Evolutionary conservation across 1,284 basidiomycete genomes (phyloP).

Genomic region (Peniophora sp.): DNA sequence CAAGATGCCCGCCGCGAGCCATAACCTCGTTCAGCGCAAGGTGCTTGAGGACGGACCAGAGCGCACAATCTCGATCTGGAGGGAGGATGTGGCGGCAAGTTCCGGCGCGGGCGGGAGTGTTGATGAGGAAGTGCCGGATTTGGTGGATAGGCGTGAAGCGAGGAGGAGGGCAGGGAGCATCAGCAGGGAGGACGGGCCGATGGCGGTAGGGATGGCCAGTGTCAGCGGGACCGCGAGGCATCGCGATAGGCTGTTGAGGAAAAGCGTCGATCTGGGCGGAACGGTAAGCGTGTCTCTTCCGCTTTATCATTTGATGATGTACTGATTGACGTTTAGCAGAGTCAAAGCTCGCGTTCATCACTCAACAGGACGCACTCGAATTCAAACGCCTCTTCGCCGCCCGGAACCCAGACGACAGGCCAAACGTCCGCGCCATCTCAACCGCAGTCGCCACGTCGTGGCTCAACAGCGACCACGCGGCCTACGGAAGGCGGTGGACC

Average conservation of each 20-base stretch:
- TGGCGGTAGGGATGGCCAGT: conserved; percentile 6
- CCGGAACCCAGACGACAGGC: conserved; percentile 1
- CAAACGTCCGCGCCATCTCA: not conserved
- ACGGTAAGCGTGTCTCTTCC: not conserved
- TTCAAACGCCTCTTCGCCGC: conserved; percentile 8
- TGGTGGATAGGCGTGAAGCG: conserved; percentile 11
- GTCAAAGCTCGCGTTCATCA: conserved; percentile 10
- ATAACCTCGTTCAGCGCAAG: conserved; percentile 24
- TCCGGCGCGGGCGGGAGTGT: conserved; percentile 6
- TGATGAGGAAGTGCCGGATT: conserved; percentile 11
- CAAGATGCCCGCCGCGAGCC: not conserved
- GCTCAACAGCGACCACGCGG: conserved; percentile 6
- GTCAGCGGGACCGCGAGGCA: conserved; percentile 1
- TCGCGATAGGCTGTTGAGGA: conserved; percentile 5
- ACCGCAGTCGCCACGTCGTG: not conserved
- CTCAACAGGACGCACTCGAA: conserved; percentile 6
- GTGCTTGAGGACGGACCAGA: conserved; percentile 26
- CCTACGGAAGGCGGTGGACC: conserved; percentile 1
- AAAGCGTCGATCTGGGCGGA: conserved; percentile 10
- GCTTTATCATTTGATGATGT: not conserved
- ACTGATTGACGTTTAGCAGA: not conserved
- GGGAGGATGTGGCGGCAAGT: conserved; percentile 26
- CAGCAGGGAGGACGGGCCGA: conserved; percentile 13
- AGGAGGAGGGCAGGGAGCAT: conserved; percentile 16
- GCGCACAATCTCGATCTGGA: conserved; percentile 28